These are phyloP conservation scores for Backusella psychrophila DNA, from an alignment of 192 early-diverging fungal species.

Conservation along the genomic window DNA sequence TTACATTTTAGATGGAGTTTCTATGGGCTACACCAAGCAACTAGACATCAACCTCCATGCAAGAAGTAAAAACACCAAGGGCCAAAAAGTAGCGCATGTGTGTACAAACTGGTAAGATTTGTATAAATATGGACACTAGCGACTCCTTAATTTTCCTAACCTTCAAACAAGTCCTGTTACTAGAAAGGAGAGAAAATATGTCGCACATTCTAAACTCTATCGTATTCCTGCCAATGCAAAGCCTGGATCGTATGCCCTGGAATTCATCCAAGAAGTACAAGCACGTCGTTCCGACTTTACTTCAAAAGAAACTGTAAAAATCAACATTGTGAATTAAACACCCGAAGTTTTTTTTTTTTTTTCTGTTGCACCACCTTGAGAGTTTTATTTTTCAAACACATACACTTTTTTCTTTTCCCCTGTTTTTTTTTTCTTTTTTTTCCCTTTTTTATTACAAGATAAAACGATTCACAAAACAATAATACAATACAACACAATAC, in stretches of 20 bases:
- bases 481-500: neutral
- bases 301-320: slow-evolving; percentile 30
- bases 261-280: slow-evolving; percentile 15
- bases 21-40: slow-evolving; percentile 14
- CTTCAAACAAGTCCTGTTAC: slow-evolving; percentile 17
- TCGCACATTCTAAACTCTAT: slow-evolving; percentile 21
- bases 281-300: slow-evolving; percentile 13
- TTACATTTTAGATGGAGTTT: slow-evolving; percentile 10
- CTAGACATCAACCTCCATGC: slow-evolving; percentile 22
- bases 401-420: neutral
- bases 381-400: neutral
- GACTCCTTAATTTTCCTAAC: neutral
- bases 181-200: slow-evolving; percentile 18
- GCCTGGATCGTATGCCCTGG: slow-evolving; percentile 35
- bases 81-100: slow-evolving; percentile 9
- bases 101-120: slow-evolving; percentile 7
- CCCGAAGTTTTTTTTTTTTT: no score
- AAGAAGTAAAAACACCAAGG: slow-evolving; percentile 16
- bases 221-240: slow-evolving; percentile 19
- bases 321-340: slow-evolving; percentile 26
- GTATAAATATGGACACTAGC: neutral
- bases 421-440: neutral
- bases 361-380: no score
- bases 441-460: neutral
- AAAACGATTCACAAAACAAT: neutral